Base-by-base conservation (phyloP, 768 basidiomycete genomes). In the Leccinellum albellum region DNA sequence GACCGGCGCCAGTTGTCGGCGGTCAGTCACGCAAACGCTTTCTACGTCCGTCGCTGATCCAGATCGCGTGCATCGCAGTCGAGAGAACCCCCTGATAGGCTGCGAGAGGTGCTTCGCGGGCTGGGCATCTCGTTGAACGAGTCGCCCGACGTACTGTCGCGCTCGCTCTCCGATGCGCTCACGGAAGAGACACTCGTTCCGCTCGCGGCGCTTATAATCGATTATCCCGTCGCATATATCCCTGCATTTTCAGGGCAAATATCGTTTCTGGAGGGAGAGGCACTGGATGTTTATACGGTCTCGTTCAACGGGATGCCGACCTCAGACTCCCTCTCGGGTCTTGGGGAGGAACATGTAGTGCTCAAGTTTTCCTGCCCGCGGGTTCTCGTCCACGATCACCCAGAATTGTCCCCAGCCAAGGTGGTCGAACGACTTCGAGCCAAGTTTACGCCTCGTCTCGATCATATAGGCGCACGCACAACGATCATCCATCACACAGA, bases 291-390 rank as follows among this genome's bases (percentile, higher is more conserved):
- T 13, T 85, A 83, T 64, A 76, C 81, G 9, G 42, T 62, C 40
- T 57, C 60, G 52, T 54, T 62, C 47, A 32, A 58, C 40, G 62
- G 48, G 47, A 37, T 26, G 2, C n/a, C 21, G 5, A 1, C 59
- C 9, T 26, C 57, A 12, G 35, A 50, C 26, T 9, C 44, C 32
- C 24, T 54, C 6, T 31, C 51, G 28, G 26, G 3, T 31, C 54
- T 48, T 8, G 60, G 24, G 20, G 50, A 50, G 8, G 56, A 58
- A 35, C 78, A 83, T 56, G 67, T 69, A 1, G 50, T 87, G 15
- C 65, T 85, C 59, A 83, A 82, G 61, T 87, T 85, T 64, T 84
- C 85, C 3, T 84, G 80, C 61, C 85, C 84, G 6, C 70, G 67
- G 2, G 23, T 35, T n/a, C 55, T 76, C 20, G 59, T 51, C 6